A percentile compares a stretch with the other conserved stretches of the same genome.
These are phyloP conservation scores for Acanthamoeba lenticulata DNA, from an alignment of 208 protist species.

Conservation along the genomic window DNA sequence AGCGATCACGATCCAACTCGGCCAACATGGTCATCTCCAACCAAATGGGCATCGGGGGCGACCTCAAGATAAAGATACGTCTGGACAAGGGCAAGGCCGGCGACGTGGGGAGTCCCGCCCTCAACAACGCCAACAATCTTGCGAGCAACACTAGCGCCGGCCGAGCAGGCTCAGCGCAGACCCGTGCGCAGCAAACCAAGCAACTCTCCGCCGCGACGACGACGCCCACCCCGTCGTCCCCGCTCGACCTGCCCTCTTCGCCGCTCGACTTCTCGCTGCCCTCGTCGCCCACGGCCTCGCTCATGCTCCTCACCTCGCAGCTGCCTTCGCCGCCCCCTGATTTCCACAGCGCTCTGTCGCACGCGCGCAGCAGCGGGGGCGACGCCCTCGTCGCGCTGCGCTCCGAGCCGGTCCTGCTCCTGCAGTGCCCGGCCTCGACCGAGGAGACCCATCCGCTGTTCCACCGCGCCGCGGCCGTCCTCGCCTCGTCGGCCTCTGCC, in stretches of 20 bases:
- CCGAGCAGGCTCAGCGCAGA: too few species aligned
- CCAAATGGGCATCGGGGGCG: neutral
- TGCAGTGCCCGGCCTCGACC: neutral
- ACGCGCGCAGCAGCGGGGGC: too few species aligned
- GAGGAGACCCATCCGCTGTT: neutral
- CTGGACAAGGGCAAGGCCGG: slow-evolving; percentile 23
- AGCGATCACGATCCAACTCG: neutral
- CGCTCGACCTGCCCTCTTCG: neutral
- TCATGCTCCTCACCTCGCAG: neutral
- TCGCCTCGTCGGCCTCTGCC: too few species aligned
- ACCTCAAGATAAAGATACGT: slow-evolving; percentile 19
- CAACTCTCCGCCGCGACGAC: too few species aligned
- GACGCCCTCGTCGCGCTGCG: too few species aligned
- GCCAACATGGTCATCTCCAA: neutral
- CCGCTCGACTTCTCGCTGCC: neutral
- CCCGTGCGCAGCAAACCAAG: too few species aligned
- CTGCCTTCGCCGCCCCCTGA: neutral
- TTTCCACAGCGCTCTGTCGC: neutral
- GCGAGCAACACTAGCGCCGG: too few species aligned
- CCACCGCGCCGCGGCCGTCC: neutral
- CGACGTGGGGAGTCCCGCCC: too few species aligned
- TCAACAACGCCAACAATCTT: too few species aligned
- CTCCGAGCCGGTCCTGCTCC: neutral
- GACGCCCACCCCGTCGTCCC: neutral
- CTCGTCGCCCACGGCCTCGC: neutral